Evolutionary conservation across 345 rosid genomes (phyloP), one percentile per base, ranked within the genome.

Genomic region (Orychophragmus violaceus): DNA sequence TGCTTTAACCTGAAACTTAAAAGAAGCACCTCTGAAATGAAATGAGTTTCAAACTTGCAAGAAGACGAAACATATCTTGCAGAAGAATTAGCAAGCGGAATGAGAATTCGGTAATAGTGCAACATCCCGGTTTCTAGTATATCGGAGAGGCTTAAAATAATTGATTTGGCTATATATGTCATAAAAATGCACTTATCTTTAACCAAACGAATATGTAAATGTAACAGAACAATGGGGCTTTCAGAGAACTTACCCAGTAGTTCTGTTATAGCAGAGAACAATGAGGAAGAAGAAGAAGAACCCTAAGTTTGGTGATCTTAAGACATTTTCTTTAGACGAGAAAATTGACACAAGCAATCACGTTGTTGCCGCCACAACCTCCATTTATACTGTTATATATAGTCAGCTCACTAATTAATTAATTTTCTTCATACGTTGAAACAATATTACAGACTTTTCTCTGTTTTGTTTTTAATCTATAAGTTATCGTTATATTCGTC

Each of bases 351-450:
- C 77, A 67, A 61, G 74, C 68, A 45, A 67, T 51, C 73, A 74
- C 77, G 77, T 74, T 44, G 73, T 74, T 67, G 73, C 77, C 50
- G 69, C 73, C 72, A 59, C 30, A 37, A 50, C 3, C 60, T 12
- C 5, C 33, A 23, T 35, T 24, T 71, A 62, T 64, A 56, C 33
- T 53, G 57, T 72, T 64, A 7, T 46, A 65, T 64, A 14, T 46
- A 29, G 66, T 59, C 71, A 59, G 72, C 62, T 66, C 50, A 57
- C 24, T 65, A 48, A 49, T 36, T 62, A 27, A 53, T 41, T 24
- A 3, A 16, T 62, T 53, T 18, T 45, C 9, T 25, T 41, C 48
- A 62, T 41, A 14, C 62, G 55, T 28, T 51, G 35, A 22, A 62
- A 63, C 55, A 54, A 45, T 23, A n/a, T 14, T 45, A 46, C 51